Evolutionary conservation across 352 stramenopile genomes (phyloP), one percentile per base, ranked within the genome.

Genomic region (Thalassiosira exigua): DNA sequence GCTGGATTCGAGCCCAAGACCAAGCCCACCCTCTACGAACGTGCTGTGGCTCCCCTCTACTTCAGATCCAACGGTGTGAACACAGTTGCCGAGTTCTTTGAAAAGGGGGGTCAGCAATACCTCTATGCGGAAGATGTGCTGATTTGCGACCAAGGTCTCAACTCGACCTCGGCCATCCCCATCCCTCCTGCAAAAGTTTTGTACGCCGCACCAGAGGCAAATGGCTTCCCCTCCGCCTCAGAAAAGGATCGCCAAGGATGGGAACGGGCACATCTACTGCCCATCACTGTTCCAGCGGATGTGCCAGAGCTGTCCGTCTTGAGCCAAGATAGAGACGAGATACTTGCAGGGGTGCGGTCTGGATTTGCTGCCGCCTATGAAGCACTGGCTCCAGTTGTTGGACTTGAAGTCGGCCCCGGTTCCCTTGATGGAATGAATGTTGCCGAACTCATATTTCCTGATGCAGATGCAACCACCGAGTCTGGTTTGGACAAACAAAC

Each of bases 91-190:
- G 39, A 89, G 24, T 92, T 87, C 48, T 94, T 92, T 70, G 59
- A 86, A 59, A 77, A 72, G 3, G 89, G 89, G 21, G 89, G 89
- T 44, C 84, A 92, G 54, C 86, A 91, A 71, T 94, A 91, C 61
- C 60, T 89, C 11, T 94, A 91, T 61, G 61, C 81, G 9, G 88
- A 94, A 76, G 88, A 94, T 69, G 60, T 91, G 4, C 66, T 93
- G 11, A 90, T 80, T 44, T 77, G 88, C 11, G 69, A 92, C 68
- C 53, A 91, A 54, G 84, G 71, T 22, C 59, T 79, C 9, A 50
- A 66, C 32, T 62, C 64, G 12, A 64, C 39, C 30, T 71, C 75
- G n/a, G 24, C 72, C 21, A 69, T 93, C 21, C 42, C 65, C n/a
- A 84, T 93, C 9, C 88, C 88, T 61, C 88, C 88, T 14, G 61